Conservation (phyloP, 768 basidiomycete species). For the Lentinus brumalis region DNA sequence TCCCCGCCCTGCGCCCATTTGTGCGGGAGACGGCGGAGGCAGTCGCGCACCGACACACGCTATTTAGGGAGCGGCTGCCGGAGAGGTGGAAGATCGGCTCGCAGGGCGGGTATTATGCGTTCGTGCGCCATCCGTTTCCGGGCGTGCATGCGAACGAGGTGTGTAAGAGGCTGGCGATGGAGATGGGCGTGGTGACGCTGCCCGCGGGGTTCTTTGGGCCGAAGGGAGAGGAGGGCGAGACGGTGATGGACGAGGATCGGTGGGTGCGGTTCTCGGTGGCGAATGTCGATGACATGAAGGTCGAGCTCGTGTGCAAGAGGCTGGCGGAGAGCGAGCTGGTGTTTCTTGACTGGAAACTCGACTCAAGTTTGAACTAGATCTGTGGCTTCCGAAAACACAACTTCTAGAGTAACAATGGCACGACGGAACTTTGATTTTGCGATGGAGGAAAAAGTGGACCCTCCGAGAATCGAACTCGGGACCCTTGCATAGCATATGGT, state of each 20-base stretch:
- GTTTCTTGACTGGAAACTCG: slow-evolving; percentile 41
- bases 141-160: slow-evolving; percentile 52
- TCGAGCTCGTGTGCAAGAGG: slow-evolving; percentile 53
- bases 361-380: slow-evolving; percentile 1
- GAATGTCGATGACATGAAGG: slow-evolving; percentile 69
- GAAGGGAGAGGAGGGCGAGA: slow-evolving; percentile 28
- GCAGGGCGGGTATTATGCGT: slow-evolving; percentile 79
- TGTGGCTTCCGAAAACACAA: no score
- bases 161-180: slow-evolving; percentile 56
- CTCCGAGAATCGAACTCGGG: slow-evolving; percentile 67
- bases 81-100: slow-evolving; percentile 61
- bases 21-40: slow-evolving; percentile 52
- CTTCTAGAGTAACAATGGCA: no score
- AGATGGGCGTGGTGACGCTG: slow-evolving; percentile 65
- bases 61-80: slow-evolving; percentile 56
- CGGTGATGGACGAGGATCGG: slow-evolving; percentile 45
- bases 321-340: slow-evolving; percentile 40
- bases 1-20: slow-evolving; percentile 54
- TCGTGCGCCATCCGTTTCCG: slow-evolving; percentile 66
- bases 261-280: slow-evolving; percentile 84
- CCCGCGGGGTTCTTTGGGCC: slow-evolving; percentile 64
- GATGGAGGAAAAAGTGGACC: slow-evolving; percentile 40
- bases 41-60: slow-evolving; percentile 51
- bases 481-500: slow-evolving; percentile 53
- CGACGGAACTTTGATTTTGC: no score